These are phyloP conservation scores for Camellia granthamiana DNA, from an alignment of 148 eudicot genomes.

Conservation along the genomic window DNA sequence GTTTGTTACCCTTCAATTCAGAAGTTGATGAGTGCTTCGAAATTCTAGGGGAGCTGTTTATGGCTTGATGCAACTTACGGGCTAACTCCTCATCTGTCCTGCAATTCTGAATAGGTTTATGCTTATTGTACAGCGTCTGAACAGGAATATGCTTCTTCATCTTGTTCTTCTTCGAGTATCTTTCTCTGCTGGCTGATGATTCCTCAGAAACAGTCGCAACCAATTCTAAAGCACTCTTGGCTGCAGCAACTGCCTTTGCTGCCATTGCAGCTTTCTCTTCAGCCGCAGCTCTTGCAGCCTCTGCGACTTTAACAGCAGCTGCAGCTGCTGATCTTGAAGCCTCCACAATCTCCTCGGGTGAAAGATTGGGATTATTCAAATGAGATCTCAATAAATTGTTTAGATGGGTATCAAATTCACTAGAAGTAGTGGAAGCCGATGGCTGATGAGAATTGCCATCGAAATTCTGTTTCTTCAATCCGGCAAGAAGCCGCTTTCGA, in stretches of 20 bases:
- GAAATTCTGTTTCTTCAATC: constrained; percentile 66
- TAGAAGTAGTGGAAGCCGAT: constrained; percentile 21
- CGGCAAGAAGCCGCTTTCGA: constrained; percentile 77
- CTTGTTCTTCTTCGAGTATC: constrained; percentile 56
- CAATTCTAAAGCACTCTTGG: constrained; percentile 69
- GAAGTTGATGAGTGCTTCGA: constrained; percentile 43
- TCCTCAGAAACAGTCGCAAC: constrained; percentile 54
- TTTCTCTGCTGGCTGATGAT: constrained; percentile 28
- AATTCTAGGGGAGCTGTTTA: constrained; percentile 81
- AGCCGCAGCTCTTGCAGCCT: constrained; percentile 68
- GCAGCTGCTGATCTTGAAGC: constrained; percentile 61
- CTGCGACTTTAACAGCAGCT: constrained; percentile 55
- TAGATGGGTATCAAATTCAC: constrained; percentile 47
- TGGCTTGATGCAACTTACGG: constrained; percentile 63
- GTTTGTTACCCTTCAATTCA: constrained; percentile 50
- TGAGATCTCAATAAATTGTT: constrained; percentile 46
- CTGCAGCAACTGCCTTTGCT: constrained; percentile 74
- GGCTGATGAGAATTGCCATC: constrained; percentile 41
- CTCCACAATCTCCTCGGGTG: constrained; percentile 66
- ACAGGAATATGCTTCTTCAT: constrained; percentile 76
- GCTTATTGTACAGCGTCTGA: constrained; percentile 50
- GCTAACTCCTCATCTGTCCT: constrained; percentile 79
- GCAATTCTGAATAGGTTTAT: constrained; percentile 38
- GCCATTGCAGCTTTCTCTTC: constrained; percentile 85
- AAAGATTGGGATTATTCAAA: constrained; percentile 52